phyloP scores from a whole-genome alignment of 805 yeast genomes.

The Allodekkera sacchari region DNA sequence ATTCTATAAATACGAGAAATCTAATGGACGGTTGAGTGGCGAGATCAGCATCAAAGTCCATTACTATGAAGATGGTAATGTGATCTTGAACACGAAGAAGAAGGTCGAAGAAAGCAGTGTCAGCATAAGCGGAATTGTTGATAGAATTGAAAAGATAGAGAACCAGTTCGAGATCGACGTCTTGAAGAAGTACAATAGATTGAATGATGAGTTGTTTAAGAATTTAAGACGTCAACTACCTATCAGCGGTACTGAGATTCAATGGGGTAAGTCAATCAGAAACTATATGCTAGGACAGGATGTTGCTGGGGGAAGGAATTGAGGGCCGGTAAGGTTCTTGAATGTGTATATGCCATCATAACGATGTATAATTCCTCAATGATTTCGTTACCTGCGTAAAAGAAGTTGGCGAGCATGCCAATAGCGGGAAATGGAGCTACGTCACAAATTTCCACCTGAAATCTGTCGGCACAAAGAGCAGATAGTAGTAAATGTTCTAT shows the following conservation, averaged over 20 bases:
- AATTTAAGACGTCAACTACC: constrained; percentile 85
- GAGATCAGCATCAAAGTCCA: constrained; percentile 65
- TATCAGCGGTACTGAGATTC: constrained; percentile 80
- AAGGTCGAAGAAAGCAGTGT: constrained; percentile 21
- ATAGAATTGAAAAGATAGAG: constrained; percentile 49
- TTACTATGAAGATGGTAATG: constrained; percentile 95
- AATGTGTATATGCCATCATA: no score
- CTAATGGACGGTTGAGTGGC: constrained; percentile 37
- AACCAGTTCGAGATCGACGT: constrained; percentile 49
- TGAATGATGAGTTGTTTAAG: constrained; percentile 80
- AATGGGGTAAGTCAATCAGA: constrained; percentile 93
- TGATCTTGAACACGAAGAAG: constrained; percentile 51
- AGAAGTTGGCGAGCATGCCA: no score
- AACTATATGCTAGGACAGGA: constrained; percentile 82
- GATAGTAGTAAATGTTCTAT: no score
- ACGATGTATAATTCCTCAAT: no score
- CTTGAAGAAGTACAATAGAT: constrained; percentile 52
- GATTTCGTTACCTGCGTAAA: no score
- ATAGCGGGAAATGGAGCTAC: no score
- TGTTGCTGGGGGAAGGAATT: constrained; percentile 41
- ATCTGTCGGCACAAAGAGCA: no score
- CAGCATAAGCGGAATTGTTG: constrained; percentile 23
- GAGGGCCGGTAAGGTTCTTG: no score
- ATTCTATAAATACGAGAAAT: constrained; percentile 38
- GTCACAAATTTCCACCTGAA: no score